A percentile compares a stretch with the other conserved stretches of the same genome.
These are phyloP conservation scores for Aspergillus hortae DNA, from an alignment of 2,329 filamentous ascomycete genomes.

Conservation along the genomic window DNA sequence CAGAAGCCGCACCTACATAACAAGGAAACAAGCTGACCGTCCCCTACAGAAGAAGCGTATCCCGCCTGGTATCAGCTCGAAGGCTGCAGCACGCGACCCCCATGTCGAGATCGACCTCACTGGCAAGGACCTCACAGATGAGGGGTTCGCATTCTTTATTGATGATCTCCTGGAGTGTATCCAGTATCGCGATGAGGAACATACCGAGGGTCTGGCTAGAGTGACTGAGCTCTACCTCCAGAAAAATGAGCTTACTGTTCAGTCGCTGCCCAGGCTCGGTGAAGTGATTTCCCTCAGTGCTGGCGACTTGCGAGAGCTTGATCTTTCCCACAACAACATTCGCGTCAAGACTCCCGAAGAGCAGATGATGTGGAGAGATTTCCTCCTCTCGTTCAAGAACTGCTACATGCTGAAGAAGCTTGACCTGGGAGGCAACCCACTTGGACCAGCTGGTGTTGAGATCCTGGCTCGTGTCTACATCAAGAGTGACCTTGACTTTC, in stretches of 20 bases:
- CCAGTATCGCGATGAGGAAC: slow-evolving; percentile 26
- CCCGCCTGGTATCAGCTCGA: slow-evolving; percentile 24
- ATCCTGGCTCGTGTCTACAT: slow-evolving; percentile 43
- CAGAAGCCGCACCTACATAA: neutral
- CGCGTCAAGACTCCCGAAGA: slow-evolving; percentile 34
- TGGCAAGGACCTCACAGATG: slow-evolving; percentile 45
- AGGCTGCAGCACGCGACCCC: slow-evolving; percentile 29
- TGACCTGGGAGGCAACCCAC: slow-evolving; percentile 44
- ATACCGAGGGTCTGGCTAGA: slow-evolving; percentile 28
- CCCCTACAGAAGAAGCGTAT: slow-evolving; percentile 32
- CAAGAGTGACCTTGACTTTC: slow-evolving; percentile 31
- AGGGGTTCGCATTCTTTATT: slow-evolving; percentile 42
- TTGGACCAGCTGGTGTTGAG: slow-evolving; percentile 45
- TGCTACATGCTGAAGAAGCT: slow-evolving; percentile 44
- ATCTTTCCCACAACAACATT: slow-evolving; percentile 47
- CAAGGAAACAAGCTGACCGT: neutral
- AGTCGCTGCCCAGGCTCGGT: slow-evolving; percentile 40
- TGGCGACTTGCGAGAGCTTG: slow-evolving; percentile 46
- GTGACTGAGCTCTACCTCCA: slow-evolving; percentile 47
- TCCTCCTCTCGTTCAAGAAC: slow-evolving; percentile 41
- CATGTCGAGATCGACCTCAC: slow-evolving; percentile 45
- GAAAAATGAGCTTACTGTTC: slow-evolving; percentile 43
- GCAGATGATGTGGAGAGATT: slow-evolving; percentile 40
- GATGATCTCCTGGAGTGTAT: slow-evolving; percentile 41
- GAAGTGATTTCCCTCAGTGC: slow-evolving; percentile 38